Evolutionary conservation across 2,329 filamentous ascomycete species (phyloP).

Genomic region (Parastagonospora avenae): DNA sequence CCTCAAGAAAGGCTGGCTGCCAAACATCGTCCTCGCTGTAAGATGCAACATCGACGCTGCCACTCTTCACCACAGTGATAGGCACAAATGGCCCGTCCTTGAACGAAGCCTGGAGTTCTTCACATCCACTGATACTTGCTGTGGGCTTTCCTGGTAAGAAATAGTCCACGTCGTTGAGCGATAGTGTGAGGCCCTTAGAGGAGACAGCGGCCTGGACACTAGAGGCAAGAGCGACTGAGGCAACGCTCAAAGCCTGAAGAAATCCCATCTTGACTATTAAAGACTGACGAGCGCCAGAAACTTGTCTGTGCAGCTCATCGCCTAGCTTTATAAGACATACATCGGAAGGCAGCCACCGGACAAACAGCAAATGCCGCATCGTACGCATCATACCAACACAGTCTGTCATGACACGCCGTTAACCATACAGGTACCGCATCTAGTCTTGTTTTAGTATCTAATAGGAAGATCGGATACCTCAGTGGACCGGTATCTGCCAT

Average conservation of each 20-base stretch:
- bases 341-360: background rate
- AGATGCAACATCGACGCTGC: constrained; percentile 20
- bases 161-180: constrained; percentile 47
- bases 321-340: background rate
- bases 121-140: constrained; percentile 33
- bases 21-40: constrained; percentile 51
- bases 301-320: background rate
- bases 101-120: constrained; percentile 23
- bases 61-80: constrained; percentile 45
- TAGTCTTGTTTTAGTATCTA: background rate
- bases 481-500: background rate
- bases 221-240: constrained; percentile 6
- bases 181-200: constrained; percentile 49
- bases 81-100: constrained; percentile 39
- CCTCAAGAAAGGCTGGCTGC: constrained; percentile 46
- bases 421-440: background rate
- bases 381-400: background rate
- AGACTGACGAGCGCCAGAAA: background rate
- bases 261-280: constrained; percentile 15
- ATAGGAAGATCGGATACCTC: background rate
- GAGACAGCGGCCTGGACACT: constrained; percentile 25
- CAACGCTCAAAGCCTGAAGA: constrained; percentile 3
- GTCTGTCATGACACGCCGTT: background rate
- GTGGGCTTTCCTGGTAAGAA: constrained; percentile 48
- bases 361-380: background rate